These are phyloP conservation scores for Emmonsiellopsis sp. DNA, from an alignment of 2,329 filamentous ascomycete species.

Conservation along the genomic window DNA sequence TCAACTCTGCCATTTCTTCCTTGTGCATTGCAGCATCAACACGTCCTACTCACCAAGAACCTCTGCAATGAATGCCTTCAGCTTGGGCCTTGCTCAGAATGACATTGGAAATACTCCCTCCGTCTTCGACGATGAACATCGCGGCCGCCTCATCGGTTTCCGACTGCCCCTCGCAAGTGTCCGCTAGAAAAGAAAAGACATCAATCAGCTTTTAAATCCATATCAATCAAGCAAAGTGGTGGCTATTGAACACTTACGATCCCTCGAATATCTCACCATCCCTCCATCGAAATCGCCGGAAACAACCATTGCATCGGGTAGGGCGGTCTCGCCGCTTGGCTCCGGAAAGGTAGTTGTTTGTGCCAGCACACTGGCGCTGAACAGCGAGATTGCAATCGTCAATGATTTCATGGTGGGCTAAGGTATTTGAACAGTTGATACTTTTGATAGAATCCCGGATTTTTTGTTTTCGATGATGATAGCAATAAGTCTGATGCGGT, in stretches of 20 bases:
- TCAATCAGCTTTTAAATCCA: background rate
- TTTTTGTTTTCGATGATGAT: too few relatives aligned
- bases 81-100: conserved; percentile 29
- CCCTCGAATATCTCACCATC: background rate
- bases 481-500: too few relatives aligned
- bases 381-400: too few relatives aligned
- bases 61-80: conserved; percentile 28
- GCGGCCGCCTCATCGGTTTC: conserved; percentile 34
- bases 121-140: conserved; percentile 21
- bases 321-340: background rate
- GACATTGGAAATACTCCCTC: conserved; percentile 23
- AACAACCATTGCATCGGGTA: background rate
- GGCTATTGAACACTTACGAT: background rate
- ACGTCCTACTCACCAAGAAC: conserved; percentile 11
- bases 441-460: too few relatives aligned
- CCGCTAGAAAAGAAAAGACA: background rate
- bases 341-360: background rate
- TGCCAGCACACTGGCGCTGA: too few relatives aligned
- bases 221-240: background rate
- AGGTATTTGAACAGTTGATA: too few relatives aligned
- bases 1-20: background rate
- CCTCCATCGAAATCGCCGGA: background rate
- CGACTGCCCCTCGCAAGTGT: conserved; percentile 29
- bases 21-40: background rate
- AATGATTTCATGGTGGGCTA: too few relatives aligned